A percentile compares a stretch with the other conserved stretches of the same genome.
Conservation (phyloP, 2,329 filamentous ascomycete species). For the Fusarium dimerum region DNA sequence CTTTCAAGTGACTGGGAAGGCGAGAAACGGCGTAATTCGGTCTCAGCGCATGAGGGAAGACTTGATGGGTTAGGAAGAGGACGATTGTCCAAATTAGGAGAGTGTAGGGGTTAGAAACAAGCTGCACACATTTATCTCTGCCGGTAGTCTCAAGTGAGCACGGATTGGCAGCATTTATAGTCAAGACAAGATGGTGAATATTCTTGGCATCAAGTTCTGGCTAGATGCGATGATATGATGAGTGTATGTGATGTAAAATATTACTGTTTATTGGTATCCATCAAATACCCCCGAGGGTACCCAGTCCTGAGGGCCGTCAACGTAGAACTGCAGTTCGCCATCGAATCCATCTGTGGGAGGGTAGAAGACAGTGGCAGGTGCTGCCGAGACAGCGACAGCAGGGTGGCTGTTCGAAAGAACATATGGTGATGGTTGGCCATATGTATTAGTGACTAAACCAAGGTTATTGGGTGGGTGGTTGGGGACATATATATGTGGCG, state of each 20-base stretch:
- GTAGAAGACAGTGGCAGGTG: conserved; percentile 10
- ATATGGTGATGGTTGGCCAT: conserved; percentile 16
- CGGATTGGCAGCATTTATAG: conserved; percentile 20
- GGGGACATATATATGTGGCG: background rate
- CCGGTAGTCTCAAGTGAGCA: conserved; percentile 37
- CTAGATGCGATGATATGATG: conserved; percentile 3
- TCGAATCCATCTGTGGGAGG: conserved; percentile 49
- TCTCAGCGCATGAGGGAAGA: conserved; percentile 18
- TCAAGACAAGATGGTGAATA: conserved; percentile 18
- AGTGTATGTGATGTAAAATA: background rate
- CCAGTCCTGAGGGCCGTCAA: conserved; percentile 38
- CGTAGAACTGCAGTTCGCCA: conserved; percentile 45
- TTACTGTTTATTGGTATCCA: conserved; percentile 12
- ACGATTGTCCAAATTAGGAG: conserved; percentile 27
- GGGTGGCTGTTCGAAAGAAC: conserved; percentile 10
- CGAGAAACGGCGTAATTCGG: conserved; percentile 26
- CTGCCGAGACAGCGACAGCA: conserved; percentile 6
- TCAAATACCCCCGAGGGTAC: conserved; percentile 21
- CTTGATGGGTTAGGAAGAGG: conserved; percentile 19
- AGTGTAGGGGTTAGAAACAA: conserved; percentile 30
- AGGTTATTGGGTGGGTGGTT: conserved; percentile 21
- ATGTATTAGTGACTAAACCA: conserved; percentile 36
- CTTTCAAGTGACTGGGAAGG: conserved; percentile 38
- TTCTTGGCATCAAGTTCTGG: background rate
- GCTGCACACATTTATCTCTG: conserved; percentile 17